Base-by-base conservation (phyloP, 129 eudicot species). In the Pittosporum tobira region DNA sequence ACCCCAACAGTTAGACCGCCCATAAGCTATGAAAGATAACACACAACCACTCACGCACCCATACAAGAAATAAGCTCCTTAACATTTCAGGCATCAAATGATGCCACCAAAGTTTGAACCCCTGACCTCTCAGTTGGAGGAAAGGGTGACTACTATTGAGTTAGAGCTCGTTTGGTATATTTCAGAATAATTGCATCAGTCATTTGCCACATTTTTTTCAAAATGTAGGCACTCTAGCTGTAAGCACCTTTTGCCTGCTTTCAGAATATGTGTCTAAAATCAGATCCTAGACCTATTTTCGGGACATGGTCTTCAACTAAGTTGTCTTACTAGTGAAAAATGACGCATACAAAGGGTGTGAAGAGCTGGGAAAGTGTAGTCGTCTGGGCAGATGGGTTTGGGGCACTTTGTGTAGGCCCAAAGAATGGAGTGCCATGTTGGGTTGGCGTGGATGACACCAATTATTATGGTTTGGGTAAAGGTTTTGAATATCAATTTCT, bases 381-480 rank as follows among this genome's bases (percentile, higher is more conserved):
- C 44, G n/a, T 61, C 52, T 16, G 52, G 65, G 65, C 12, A 18
- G 26, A 27, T 62, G 55, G 47, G 67, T 47, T 46, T 62, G 56
- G 26, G 37, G 65, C 51, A 5, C 27, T 61, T 61, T 16, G 57
- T 27, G 67, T 43, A 47, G n/a, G 27, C 44, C 48, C 29, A 46
- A 48, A 47, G 56, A 45, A 62, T 62, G 45, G 43, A 28, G 45
- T 62, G 28, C 28, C 55, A 29, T 29, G 67, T 31, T n/a, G 26
- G 38, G 67, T 28, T 62, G 67, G 67, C 48, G 67, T 47, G 28
- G 19, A 62, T 13, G 45, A 47, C 44, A 62, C 67, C 56, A 47
- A 57, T 47, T 25, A 46, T 62, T 37, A 62, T 62, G 67, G 56
- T n/a, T 62, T 30, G 57, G 57, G 27, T 36, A 14, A 62, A 46